Evolutionary conservation across 441 rosid genomes (phyloP).

Genomic region (Croton setiger): DNA sequence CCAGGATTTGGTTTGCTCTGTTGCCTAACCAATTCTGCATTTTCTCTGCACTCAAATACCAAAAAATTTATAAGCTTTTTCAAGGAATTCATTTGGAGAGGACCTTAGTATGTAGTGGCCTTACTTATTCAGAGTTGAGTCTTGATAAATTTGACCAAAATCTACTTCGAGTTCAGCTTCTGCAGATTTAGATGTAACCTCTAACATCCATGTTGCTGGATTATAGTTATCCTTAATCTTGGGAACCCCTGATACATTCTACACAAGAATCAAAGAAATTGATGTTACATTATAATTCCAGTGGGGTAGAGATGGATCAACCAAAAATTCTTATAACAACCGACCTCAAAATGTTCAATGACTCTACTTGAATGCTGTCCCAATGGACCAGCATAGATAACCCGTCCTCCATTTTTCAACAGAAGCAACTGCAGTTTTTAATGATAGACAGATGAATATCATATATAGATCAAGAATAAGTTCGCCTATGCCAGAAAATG

Average conservation of each 20-base stretch:
- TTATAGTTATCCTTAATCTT: slow-evolving; percentile 53
- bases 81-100: too few relatives aligned
- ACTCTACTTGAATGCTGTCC: slow-evolving; percentile 47
- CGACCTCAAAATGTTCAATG: slow-evolving; percentile 51
- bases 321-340: not conserved
- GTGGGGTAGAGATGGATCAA: not conserved
- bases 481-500: not conserved
- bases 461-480: too few relatives aligned
- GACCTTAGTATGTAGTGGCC: not conserved
- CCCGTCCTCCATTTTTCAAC: slow-evolving; percentile 58
- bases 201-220: slow-evolving; percentile 72
- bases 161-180: slow-evolving; percentile 50
- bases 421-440: slow-evolving; percentile 42
- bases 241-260: slow-evolving; percentile 46
- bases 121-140: slow-evolving; percentile 37
- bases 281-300: not conserved
- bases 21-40: slow-evolving; percentile 34
- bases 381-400: slow-evolving; percentile 49
- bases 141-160: slow-evolving; percentile 40
- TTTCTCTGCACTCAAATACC: slow-evolving; percentile 31
- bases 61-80: not conserved
- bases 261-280: not conserved
- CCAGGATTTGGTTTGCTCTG: slow-evolving; percentile 39
- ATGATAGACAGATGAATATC: too few relatives aligned
- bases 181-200: slow-evolving; percentile 47